Base-by-base conservation (phyloP, 306 rosid genomes). In the Vigna hirtella region DNA sequence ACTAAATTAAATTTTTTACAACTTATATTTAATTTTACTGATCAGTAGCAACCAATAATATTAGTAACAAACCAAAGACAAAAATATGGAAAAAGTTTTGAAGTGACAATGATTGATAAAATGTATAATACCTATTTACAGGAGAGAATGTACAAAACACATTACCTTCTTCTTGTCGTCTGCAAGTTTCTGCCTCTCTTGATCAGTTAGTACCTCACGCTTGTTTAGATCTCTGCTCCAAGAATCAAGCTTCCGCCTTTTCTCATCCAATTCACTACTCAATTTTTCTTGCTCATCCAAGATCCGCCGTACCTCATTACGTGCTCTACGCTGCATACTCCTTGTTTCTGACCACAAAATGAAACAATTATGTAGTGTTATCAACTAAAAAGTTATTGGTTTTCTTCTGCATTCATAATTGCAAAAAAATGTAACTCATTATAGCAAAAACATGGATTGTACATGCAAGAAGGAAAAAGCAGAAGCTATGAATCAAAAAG, bases 221-320 rank as follows among this genome's bases (percentile, higher is more conserved):
- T 89, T 93, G 89, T 93, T 89, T 59, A 95, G 76, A 78, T 91
- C 90, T 79, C 90, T 93, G 79, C 90, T 93, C 98, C 99, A 86
- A 40, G 86, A 62, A 84, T 95, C 97, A 79, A 95, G 95, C 82
- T 86, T 89, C 85, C 80, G 83, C 79, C 82, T 93, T 77, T 95
- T 95, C 6, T 65, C 61, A 76, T 95, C 98, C 89, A 95, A 85
- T 32, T 93, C 99, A 72, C 73, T 38, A 50, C 87, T 91, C 85
- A 95, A 56, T 42, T 87, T 93, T 52, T 93, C 98, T 79, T 93
- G 98, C 75, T 93, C 99, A 6, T 85, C 97, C 59, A 95, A 81
- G 49, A 93, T 86, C 86, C 88, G 87, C 38, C 70, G 78, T 66
- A 95, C 91, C 73, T 93, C 89, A 0, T 81, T 77, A 7, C 96